Percentiles rank a stretch among this genome's conserved stretches.
These are phyloP conservation scores for Ambrosiella cleistominuta DNA, from an alignment of 2,329 filamentous ascomycete species.

Conservation along the genomic window DNA sequence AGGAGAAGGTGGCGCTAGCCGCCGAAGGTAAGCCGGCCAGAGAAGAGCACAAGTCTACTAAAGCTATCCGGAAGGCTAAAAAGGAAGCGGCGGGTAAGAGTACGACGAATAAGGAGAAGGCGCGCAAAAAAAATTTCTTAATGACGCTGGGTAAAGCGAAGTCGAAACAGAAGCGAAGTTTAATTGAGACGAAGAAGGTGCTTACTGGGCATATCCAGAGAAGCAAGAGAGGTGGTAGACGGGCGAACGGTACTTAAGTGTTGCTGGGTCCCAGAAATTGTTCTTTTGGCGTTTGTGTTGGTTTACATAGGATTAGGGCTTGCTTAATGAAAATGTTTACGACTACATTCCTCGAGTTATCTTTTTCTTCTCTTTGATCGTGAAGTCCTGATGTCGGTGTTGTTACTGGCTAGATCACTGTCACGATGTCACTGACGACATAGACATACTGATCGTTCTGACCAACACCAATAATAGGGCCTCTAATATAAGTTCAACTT, in stretches of 20 bases:
- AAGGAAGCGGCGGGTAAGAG: slow-evolving; percentile 84
- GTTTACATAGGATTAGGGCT: not conserved
- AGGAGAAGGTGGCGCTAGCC: slow-evolving; percentile 71
- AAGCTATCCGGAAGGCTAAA: slow-evolving; percentile 69
- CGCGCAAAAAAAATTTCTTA: slow-evolving; percentile 91
- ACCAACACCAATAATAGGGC: too few species aligned
- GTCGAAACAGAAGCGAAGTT: slow-evolving; percentile 83
- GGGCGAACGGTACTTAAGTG: slow-evolving; percentile 42
- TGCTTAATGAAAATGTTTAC: slow-evolving; percentile 1
- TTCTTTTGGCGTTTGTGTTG: too few species aligned
- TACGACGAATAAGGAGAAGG: slow-evolving; percentile 94
- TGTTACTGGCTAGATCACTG: not conserved
- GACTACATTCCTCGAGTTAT: not conserved
- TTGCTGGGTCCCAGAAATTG: too few species aligned
- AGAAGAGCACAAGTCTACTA: slow-evolving; percentile 68
- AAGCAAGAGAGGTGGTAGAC: slow-evolving; percentile 66
- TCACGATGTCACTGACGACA: not conserved
- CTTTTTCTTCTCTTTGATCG: too few species aligned
- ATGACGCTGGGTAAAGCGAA: slow-evolving; percentile 97
- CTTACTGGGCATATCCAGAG: slow-evolving; percentile 67
- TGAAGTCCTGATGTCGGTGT: too few species aligned
- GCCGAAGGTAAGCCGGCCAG: slow-evolving; percentile 65
- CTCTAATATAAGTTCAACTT: too few species aligned
- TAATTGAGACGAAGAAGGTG: slow-evolving; percentile 68
- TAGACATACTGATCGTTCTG: too few species aligned